These are phyloP conservation scores for Yarrowia divulgata DNA, from an alignment of 805 yeast species.

Conservation along the genomic window DNA sequence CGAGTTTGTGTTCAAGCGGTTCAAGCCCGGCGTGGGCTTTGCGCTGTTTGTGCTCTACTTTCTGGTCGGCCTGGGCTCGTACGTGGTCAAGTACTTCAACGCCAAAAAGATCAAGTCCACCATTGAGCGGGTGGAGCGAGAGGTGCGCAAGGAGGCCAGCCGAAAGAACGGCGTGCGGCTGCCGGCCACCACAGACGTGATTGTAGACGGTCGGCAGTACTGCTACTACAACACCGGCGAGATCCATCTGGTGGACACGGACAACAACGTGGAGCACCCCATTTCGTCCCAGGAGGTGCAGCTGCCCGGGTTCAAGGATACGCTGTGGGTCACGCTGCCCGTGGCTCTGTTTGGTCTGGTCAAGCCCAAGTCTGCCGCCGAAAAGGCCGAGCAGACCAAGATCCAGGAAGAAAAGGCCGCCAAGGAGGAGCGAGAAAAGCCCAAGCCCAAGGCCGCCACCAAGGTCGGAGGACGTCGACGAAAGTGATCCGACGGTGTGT, in stretches of 20 bases:
- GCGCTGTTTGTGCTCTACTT: constrained; percentile 61
- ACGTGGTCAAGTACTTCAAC: constrained; percentile 57
- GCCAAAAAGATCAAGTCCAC: constrained; percentile 39
- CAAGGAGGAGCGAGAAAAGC: constrained; percentile 39
- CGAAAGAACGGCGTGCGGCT: constrained; percentile 38
- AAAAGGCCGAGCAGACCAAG: constrained; percentile 25
- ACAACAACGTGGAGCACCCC: constrained; percentile 47
- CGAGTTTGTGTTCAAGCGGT: constrained; percentile 63
- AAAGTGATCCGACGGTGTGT: constrained; percentile 2
- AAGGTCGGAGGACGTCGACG: constrained; percentile 43
- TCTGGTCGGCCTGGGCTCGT: constrained; percentile 65
- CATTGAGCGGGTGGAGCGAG: constrained; percentile 34
- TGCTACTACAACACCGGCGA: constrained; percentile 44
- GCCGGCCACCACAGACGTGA: constrained; percentile 23
- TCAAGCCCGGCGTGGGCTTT: constrained; percentile 67
- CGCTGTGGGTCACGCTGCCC: constrained; percentile 48
- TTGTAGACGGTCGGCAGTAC: constrained; percentile 38
- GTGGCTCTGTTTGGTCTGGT: constrained; percentile 41
- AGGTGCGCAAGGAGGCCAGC: constrained; percentile 39
- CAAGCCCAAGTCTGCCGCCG: constrained; percentile 42
- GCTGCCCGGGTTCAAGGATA: constrained; percentile 50
- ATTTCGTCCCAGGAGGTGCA: constrained; percentile 47
- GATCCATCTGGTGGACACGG: constrained; percentile 46
- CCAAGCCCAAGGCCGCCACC: constrained; percentile 42
- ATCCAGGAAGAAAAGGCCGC: constrained; percentile 9